Base-by-base conservation (phyloP, 108 stramenopile genomes). In the Schizochytrium sp. region DNA sequence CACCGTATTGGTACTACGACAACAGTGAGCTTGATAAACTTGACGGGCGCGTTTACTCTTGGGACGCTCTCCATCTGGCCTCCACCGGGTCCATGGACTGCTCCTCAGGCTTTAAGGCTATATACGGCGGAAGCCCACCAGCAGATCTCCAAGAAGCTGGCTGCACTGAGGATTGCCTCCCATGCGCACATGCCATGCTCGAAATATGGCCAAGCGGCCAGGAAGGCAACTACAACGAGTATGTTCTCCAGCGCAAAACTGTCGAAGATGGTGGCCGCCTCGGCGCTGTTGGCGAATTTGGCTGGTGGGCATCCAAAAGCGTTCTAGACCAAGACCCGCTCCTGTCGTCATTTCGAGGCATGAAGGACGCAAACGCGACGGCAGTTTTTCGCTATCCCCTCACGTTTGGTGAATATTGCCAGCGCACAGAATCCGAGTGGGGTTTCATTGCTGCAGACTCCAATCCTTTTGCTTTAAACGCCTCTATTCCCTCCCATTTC, bases 101-200 rank as follows among this genome's bases (percentile, higher is more conserved):
- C 76, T 83, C 76, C 12, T 0, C 45, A 0, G 76, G 76, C 76
- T 83, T 83, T 23, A 83, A 83, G 28, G 51, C 45, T 12, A 53
- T 53, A 0, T 83, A 83, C 51, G 63, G 63, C 2, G 76, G 45
- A 8, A 23, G 23, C 12, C 14, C 28, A 4, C 76, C 76, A 43
- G 48, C 19, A 23, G 76, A 83, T 53, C 76, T 83, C 12, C 45
- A 47, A 28, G 76, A 47, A 23, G 76, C 76, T 12, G 76, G 5
- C 0, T 83, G 76, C 51, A 83, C 45, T 0, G 51, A 47, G n/a
- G 48, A 83, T 23, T 83, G 76, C 76, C n/a, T 53, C 25, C 76
- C 76, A 1, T 83, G 76, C 23, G 76, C 76, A 16, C 76, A 83
- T 34, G 76, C 76, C 76, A 83, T 83, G 51, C 76, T 83, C n/a